Evolutionary conservation across 768 basidiomycete genomes (phyloP).

Genomic region (Mycena leptocephala): DNA sequence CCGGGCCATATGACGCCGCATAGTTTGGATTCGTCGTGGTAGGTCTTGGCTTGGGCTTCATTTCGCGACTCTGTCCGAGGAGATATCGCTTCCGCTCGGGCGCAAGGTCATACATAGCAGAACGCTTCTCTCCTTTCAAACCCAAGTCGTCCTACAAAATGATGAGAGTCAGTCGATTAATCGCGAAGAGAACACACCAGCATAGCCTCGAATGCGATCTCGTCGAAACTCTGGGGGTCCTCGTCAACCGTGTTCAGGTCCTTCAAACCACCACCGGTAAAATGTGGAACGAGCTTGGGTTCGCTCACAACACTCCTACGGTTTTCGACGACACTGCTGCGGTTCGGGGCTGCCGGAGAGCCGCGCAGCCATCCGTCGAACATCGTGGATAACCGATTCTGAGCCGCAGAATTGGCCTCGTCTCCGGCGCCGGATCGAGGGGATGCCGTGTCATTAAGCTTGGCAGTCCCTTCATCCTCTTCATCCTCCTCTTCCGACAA

Average conservation of each 20-base stretch:
- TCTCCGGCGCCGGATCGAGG: slow-evolving; percentile 10
- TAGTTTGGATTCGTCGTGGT: slow-evolving; percentile 46
- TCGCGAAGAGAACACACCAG: slow-evolving; percentile 64
- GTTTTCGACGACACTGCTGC: slow-evolving; percentile 55
- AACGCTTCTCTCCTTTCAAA: slow-evolving; percentile 79
- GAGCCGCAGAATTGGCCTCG: slow-evolving; percentile 45
- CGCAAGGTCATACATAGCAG: slow-evolving; percentile 74
- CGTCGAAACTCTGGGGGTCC: slow-evolving; percentile 57
- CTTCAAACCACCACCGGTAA: slow-evolving; percentile 50
- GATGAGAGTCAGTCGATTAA: slow-evolving; percentile 15
- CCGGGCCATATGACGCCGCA: slow-evolving; percentile 72
- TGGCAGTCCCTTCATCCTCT: slow-evolving; percentile 75
- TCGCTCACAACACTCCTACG: slow-evolving; percentile 80
- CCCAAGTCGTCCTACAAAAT: slow-evolving; percentile 77
- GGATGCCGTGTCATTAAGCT: slow-evolving; percentile 43
- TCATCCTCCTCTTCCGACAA: slow-evolving; percentile 65
- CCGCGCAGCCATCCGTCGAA: slow-evolving; percentile 74
- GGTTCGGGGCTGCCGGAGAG: slow-evolving; percentile 56
- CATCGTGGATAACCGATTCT: slow-evolving; percentile 75
- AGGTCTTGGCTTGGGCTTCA: slow-evolving; percentile 48
- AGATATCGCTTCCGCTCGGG: slow-evolving; percentile 78
- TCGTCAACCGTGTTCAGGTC: slow-evolving; percentile 45
- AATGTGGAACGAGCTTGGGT: slow-evolving; percentile 71
- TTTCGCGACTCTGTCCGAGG: slow-evolving; percentile 67
- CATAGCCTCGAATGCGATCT: slow-evolving; percentile 71